A percentile compares a stretch with the other conserved stretches of the same genome.
Conservation (phyloP, 2,329 filamentous ascomycete genomes). For the Aspergillus terreus region DNA sequence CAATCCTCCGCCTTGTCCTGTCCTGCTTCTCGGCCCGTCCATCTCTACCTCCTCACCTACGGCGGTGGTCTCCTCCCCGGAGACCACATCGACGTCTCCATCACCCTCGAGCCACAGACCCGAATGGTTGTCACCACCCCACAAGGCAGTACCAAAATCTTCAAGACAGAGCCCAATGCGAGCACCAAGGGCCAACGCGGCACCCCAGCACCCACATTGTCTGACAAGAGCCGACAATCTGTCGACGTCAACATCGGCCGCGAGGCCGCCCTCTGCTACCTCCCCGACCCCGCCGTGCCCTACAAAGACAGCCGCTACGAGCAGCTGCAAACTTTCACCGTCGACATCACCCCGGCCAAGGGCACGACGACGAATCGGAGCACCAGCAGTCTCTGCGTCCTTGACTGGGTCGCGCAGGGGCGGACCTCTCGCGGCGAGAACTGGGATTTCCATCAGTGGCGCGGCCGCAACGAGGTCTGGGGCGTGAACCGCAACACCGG, state of each 20-base stretch:
- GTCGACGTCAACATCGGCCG: conserved; percentile 48
- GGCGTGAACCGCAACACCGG: conserved; percentile 28
- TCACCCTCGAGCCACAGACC: conserved; percentile 62
- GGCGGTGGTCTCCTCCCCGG: conserved; percentile 89
- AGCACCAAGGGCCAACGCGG: conserved; percentile 26
- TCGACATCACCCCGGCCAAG: conserved; percentile 43
- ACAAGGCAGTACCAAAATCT: conserved; percentile 89
- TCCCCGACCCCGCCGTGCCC: conserved; percentile 92
- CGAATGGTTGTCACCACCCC: conserved; percentile 61
- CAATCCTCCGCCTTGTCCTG: conserved; percentile 35
- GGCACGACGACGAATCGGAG: conserved; percentile 32
- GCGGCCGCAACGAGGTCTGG: conserved; percentile 78
- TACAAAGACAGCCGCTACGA: conserved; percentile 80
- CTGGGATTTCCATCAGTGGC: conserved; percentile 79
- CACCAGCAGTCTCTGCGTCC: conserved; percentile 62
- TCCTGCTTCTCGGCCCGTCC: conserved; percentile 53
- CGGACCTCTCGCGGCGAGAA: conserved; percentile 79
- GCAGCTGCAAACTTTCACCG: conserved; percentile 74
- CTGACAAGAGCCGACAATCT: conserved; percentile 45
- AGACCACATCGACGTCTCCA: conserved; percentile 71
- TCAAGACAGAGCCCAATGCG: conserved; percentile 61
- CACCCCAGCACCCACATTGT: conserved; percentile 35
- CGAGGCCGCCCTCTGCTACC: conserved; percentile 55
- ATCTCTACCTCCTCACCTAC: conserved; percentile 89
- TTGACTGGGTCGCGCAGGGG: conserved; percentile 94